Conservation (phyloP, 805 yeast genomes). For the Monosporozyma servazzii region DNA sequence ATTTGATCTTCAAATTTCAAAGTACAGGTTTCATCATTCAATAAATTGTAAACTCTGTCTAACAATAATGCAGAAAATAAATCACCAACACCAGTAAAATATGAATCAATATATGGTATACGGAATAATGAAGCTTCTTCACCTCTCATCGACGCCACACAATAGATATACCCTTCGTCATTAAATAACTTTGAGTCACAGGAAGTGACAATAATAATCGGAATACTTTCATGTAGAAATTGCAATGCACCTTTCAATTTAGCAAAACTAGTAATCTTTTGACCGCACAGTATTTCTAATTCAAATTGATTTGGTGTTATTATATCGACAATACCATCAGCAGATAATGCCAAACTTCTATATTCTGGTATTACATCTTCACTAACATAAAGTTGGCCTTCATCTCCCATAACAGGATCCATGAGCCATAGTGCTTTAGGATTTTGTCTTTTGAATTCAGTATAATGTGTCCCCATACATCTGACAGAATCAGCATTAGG, state of each 20-base stretch:
- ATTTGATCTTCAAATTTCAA: conserved; percentile 17
- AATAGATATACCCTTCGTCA: conserved; percentile 29
- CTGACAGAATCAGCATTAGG: conserved; percentile 46
- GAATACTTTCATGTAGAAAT: conserved; percentile 35
- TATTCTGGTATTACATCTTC: conserved; percentile 52
- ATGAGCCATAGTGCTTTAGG: conserved; percentile 43
- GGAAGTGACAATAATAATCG: conserved; percentile 22
- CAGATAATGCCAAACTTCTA: conserved; percentile 32
- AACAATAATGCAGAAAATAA: conserved; percentile 71
- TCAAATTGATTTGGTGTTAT: conserved; percentile 92
- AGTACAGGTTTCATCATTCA: conserved; percentile 1
- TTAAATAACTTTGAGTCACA: conserved; percentile 17
- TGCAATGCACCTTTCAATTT: conserved; percentile 40
- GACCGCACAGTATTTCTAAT: conserved; percentile 57
- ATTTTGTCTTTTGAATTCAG: conserved; percentile 29
- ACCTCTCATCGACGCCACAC: conserved; percentile 36
- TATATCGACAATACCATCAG: conserved; percentile 46
- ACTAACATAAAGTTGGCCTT: conserved; percentile 58
- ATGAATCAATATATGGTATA: conserved; percentile 59
- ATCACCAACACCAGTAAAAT: conserved; percentile 95
- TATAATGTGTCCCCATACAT: conserved; percentile 35
- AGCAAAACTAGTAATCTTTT: conserved; percentile 33
- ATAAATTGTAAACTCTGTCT: conserved; percentile 43
- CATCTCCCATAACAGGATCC: conserved; percentile 80
- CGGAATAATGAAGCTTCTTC: conserved; percentile 25